Percentiles rank a stretch among this genome's conserved stretches.
These are phyloP conservation scores for Colletotrichum shisoi DNA, from an alignment of 2,329 filamentous ascomycete genomes.

Conservation along the genomic window DNA sequence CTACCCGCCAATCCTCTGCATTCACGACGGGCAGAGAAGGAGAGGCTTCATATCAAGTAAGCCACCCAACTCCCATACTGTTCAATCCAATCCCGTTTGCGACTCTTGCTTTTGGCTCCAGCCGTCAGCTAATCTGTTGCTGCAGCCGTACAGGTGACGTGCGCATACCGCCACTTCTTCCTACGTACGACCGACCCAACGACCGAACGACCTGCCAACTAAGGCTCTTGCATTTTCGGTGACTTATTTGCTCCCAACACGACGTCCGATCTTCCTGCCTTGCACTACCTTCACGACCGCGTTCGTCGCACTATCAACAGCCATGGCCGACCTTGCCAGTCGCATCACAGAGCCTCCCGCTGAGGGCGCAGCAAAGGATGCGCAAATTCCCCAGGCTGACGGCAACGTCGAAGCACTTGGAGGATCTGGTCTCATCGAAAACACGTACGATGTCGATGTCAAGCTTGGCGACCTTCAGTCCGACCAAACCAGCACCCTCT, in stretches of 20 bases:
- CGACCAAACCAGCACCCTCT: constrained; percentile 86
- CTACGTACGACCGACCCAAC: not conserved
- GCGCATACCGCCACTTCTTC: constrained; percentile 29
- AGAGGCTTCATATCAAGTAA: constrained; percentile 13
- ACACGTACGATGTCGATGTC: constrained; percentile 87
- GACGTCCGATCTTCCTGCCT: constrained; percentile 18
- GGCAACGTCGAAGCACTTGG: constrained; percentile 49
- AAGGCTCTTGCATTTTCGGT: constrained; percentile 36
- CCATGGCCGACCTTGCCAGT: constrained; percentile 61
- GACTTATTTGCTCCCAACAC: constrained; percentile 34
- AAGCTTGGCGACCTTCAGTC: constrained; percentile 89
- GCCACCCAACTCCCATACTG: not conserved
- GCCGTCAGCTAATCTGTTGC: constrained; percentile 21
- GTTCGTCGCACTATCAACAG: constrained; percentile 23
- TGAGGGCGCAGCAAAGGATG: constrained; percentile 42
- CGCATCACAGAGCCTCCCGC: constrained; percentile 57
- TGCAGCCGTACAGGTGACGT: constrained; percentile 13
- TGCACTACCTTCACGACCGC: constrained; percentile 12
- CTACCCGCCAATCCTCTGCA: not conserved
- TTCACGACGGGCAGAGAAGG: not conserved
- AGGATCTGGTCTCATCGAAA: constrained; percentile 70
- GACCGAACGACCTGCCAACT: constrained; percentile 14
- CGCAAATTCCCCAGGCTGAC: constrained; percentile 49
- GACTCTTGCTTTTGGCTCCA: not conserved
- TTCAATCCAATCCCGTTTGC: not conserved